These are phyloP conservation scores for Ophiostoma ulmi DNA, from an alignment of 2,329 filamentous ascomycete species.

Conservation along the genomic window DNA sequence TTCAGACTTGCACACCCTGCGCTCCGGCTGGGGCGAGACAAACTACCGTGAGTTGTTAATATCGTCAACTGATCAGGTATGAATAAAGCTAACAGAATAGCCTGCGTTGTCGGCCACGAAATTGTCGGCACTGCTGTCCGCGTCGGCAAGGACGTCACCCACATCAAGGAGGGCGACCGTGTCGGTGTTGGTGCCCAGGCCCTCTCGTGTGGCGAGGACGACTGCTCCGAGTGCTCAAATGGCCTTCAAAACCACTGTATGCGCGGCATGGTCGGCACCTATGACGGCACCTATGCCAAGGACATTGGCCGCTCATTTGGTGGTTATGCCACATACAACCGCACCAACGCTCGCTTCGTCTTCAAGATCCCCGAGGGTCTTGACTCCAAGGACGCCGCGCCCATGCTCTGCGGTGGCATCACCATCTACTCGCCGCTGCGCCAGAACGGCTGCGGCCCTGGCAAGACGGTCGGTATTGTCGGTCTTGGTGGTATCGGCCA, in stretches of 20 bases:
- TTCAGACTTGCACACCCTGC: constrained; percentile 55
- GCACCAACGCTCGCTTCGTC: constrained; percentile 41
- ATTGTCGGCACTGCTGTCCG: constrained; percentile 56
- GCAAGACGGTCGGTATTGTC: constrained; percentile 28
- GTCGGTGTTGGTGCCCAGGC: constrained; percentile 28
- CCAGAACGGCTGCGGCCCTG: constrained; percentile 25
- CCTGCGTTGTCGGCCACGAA: constrained; percentile 58
- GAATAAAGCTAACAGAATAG: constrained; percentile 27
- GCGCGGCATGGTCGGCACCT: constrained; percentile 21
- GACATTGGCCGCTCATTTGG: constrained; percentile 37
- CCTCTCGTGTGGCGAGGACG: constrained; percentile 30
- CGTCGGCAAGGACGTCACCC: constrained; percentile 45
- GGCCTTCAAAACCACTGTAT: constrained; percentile 24
- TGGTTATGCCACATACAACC: constrained; percentile 29
- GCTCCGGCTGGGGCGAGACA: constrained; percentile 45
- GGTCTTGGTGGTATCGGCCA: constrained; percentile 29
- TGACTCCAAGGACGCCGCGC: constrained; percentile 28
- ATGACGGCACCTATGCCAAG: constrained; percentile 21
- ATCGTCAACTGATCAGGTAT: no score
- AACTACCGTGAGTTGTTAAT: constrained; percentile 20
- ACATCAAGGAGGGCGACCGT: constrained; percentile 35
- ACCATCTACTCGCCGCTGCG: constrained; percentile 27
- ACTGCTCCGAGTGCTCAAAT: constrained; percentile 32
- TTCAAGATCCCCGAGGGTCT: constrained; percentile 31
- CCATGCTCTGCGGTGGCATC: constrained; percentile 29